Percentiles rank a stretch among this genome's conserved stretches.
These are phyloP conservation scores for Plasmodium adleri DNA, from an alignment of 169 alveolate species.

Conservation along the genomic window DNA sequence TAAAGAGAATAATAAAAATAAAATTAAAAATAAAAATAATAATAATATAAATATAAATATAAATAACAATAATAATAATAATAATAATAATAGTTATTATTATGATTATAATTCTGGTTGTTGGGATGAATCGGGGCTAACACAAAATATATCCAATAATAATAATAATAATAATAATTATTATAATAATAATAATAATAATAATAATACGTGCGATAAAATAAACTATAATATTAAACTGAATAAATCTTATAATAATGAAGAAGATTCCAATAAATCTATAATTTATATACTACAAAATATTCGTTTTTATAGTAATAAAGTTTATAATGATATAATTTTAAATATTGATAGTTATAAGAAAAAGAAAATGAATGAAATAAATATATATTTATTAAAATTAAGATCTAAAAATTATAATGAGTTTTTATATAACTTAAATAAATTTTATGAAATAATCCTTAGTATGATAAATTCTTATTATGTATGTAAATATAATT, in stretches of 20 bases:
- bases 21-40: too few relatives aligned
- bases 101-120: too few relatives aligned
- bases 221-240: not conserved
- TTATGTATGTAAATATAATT: constrained; percentile 38
- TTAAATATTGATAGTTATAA: constrained; percentile 34
- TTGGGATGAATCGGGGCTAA: too few relatives aligned
- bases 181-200: not conserved
- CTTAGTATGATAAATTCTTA: constrained; percentile 24
- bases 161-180: not conserved
- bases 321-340: constrained; percentile 37
- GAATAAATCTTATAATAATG: not conserved
- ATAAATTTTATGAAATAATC: constrained; percentile 50
- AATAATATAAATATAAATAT: too few relatives aligned
- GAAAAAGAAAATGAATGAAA: constrained; percentile 33
- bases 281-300: constrained; percentile 1
- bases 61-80: too few relatives aligned
- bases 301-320: constrained; percentile 47
- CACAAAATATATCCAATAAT: not conserved
- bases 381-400: constrained; percentile 49
- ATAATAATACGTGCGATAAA: not conserved
- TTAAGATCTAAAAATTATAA: constrained; percentile 30
- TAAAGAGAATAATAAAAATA: too few relatives aligned
- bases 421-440: constrained; percentile 53
- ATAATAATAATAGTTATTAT: too few relatives aligned
- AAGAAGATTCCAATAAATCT: not conserved